Percentiles rank a stretch among this genome's conserved stretches.
These are phyloP conservation scores for Micractinium sp. DNA, from an alignment of 139 green algal species.

Conservation along the genomic window DNA sequence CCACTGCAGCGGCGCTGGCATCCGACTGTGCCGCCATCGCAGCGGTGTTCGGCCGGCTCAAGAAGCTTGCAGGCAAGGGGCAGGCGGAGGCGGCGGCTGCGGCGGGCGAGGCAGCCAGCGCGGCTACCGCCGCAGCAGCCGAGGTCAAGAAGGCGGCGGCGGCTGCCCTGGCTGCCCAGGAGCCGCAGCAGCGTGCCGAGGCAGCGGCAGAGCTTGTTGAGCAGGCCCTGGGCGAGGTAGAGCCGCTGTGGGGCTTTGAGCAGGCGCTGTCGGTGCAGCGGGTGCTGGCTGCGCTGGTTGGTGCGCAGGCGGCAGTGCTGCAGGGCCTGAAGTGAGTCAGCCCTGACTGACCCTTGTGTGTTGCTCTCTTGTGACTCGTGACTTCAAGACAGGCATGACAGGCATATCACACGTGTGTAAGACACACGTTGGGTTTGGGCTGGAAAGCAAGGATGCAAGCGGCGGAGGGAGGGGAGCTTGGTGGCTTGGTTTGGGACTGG, in stretches of 20 bases:
- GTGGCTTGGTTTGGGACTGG: too few species aligned
- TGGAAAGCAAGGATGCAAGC: too few species aligned
- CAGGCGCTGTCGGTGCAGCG: not conserved
- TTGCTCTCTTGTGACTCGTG: not conserved
- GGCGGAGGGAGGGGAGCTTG: too few species aligned
- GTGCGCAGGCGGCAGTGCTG: conserved; percentile 20
- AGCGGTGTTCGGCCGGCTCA: not conserved
- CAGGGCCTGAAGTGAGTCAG: not conserved
- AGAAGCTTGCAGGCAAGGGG: conserved; percentile 1
- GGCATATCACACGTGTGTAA: not conserved
- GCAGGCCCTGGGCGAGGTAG: not conserved
- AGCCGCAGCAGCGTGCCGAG: not conserved
- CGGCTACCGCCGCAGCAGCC: not conserved
- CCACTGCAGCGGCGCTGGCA: not conserved
- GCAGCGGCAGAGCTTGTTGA: not conserved
- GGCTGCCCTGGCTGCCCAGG: not conserved
- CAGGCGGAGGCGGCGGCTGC: not conserved
- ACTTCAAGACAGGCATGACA: not conserved
- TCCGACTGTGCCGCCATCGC: not conserved
- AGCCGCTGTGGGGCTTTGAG: conserved; percentile 33
- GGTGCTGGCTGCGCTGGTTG: conserved; percentile 15
- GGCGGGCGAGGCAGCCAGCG: not conserved
- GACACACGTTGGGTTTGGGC: not conserved
- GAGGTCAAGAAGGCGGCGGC: not conserved
- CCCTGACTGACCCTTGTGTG: not conserved